Evolutionary conservation across 768 basidiomycete species (phyloP).

Genomic region (Trametes punicea): DNA sequence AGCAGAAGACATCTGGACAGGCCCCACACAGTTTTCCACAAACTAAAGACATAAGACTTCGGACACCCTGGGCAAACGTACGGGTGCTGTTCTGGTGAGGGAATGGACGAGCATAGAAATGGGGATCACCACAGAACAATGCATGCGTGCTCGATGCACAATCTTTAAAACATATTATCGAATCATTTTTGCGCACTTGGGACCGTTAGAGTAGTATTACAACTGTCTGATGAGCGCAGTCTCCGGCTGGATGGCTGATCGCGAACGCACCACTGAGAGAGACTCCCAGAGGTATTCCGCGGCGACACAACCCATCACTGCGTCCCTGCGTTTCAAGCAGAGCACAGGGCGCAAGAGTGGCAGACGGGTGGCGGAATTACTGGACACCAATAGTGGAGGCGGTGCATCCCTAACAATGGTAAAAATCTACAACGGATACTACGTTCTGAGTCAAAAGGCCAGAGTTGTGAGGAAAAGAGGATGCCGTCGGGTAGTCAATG

Average conservation of each 20-base stretch:
- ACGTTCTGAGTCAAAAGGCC: slow-evolving; percentile 73
- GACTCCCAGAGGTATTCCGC: slow-evolving; percentile 21
- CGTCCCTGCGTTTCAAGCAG: slow-evolving; percentile 28
- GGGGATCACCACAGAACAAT: too few relatives aligned
- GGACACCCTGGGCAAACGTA: too few relatives aligned
- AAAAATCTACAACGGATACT: slow-evolving; percentile 66
- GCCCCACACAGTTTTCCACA: too few relatives aligned
- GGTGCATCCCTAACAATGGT: slow-evolving; percentile 36
- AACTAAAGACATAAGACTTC: too few relatives aligned
- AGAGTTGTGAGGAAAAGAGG: slow-evolving; percentile 37
- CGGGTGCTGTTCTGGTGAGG: too few relatives aligned
- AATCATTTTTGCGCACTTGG: too few relatives aligned
- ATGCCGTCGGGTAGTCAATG: background rate
- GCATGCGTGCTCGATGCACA: too few relatives aligned
- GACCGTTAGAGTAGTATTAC: background rate
- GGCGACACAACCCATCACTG: slow-evolving; percentile 30
- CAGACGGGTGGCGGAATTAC: too few relatives aligned
- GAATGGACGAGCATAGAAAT: too few relatives aligned
- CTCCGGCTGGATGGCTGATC: slow-evolving; percentile 12
- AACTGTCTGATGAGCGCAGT: slow-evolving; percentile 15
- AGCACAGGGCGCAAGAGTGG: slow-evolving; percentile 25
- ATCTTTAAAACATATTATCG: too few relatives aligned
- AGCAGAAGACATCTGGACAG: too few relatives aligned
- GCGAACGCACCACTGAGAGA: slow-evolving; percentile 11
- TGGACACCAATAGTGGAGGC: slow-evolving; percentile 33